Evolutionary conservation across 2,329 filamentous ascomycete species (phyloP).

Genomic region (Penicillium capsulatum): DNA sequence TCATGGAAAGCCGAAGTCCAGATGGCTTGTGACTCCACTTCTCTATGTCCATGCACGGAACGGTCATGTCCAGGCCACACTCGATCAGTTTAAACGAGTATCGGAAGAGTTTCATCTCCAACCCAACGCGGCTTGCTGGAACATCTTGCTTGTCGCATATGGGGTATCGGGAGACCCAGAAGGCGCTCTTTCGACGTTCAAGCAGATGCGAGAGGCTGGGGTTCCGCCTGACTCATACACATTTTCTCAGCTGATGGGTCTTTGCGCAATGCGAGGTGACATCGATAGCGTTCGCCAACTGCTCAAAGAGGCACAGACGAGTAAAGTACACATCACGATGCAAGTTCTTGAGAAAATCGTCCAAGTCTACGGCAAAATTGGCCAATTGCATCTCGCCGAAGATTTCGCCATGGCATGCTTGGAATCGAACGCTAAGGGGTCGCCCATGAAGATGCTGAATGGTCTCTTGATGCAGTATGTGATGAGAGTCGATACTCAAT

Average conservation of each 20-base stretch:
- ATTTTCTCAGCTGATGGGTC: constrained; percentile 68
- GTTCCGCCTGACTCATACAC: constrained; percentile 58
- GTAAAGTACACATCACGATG: constrained; percentile 49
- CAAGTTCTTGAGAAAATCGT: constrained; percentile 64
- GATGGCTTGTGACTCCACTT: constrained; percentile 49
- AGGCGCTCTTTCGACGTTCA: constrained; percentile 62
- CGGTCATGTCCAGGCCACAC: constrained; percentile 59
- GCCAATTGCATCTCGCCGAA: constrained; percentile 54
- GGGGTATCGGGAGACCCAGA: constrained; percentile 62
- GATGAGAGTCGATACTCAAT: constrained; percentile 54
- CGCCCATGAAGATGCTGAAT: constrained; percentile 70
- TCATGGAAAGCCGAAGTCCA: constrained; percentile 33
- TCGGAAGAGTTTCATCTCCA: constrained; percentile 50
- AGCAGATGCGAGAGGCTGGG: constrained; percentile 51
- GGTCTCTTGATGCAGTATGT: constrained; percentile 67
- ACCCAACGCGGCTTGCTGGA: constrained; percentile 65
- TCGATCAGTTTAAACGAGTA: constrained; percentile 61
- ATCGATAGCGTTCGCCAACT: constrained; percentile 63
- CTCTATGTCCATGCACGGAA: constrained; percentile 67
- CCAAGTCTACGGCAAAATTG: constrained; percentile 61
- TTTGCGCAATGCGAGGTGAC: constrained; percentile 69
- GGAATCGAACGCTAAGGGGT: constrained; percentile 48
- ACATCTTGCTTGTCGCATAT: constrained; percentile 70
- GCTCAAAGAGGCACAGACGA: constrained; percentile 58
- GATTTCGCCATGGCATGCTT: constrained; percentile 56